A percentile compares a stretch with the other conserved stretches of the same genome.
These are phyloP conservation scores for Acanthamoeba pearcei DNA, from an alignment of 208 protist genomes.

Conservation along the genomic window DNA sequence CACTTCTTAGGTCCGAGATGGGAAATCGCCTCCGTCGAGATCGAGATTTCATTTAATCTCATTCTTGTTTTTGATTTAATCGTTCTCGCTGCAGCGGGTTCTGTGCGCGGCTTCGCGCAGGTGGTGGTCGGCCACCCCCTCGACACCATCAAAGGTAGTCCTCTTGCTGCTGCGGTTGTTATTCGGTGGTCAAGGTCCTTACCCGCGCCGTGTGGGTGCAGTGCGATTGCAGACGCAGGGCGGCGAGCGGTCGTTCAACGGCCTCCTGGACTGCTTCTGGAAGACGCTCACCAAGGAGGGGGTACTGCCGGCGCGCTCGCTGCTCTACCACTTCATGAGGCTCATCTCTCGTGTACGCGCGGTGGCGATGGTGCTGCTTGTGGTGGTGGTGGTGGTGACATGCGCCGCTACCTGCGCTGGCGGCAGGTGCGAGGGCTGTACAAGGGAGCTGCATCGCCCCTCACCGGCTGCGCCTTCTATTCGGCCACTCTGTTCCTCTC, in stretches of 20 bases:
- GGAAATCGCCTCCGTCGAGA: no score
- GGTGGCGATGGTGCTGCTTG: not conserved
- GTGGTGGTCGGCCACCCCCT: conserved; percentile 60
- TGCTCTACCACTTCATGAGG: no score
- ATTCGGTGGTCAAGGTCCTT: not conserved
- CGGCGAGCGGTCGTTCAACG: conserved; percentile 28
- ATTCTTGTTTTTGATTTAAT: not conserved
- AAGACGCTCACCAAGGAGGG: conserved; percentile 73
- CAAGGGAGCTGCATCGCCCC: conserved; percentile 70
- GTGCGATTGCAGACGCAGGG: conserved; percentile 69
- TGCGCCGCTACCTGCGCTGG: not conserved
- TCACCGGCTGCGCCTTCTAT: conserved; percentile 69
- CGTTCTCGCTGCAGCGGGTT: conserved; percentile 17
- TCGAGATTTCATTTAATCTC: not conserved
- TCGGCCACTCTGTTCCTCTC: conserved; percentile 61
- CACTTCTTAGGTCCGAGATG: not conserved
- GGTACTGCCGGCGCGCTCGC: not conserved
- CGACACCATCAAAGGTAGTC: conserved; percentile 65
- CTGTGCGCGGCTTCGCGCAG: conserved; percentile 57
- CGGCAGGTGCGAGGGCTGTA: conserved; percentile 44
- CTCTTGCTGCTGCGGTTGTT: not conserved
- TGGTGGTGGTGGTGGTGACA: not conserved
- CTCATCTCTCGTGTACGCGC: not conserved
- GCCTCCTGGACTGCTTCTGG: conserved; percentile 57
- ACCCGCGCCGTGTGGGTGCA: not conserved